These are phyloP conservation scores for Sistotremastrum niveocremeum DNA, from an alignment of 768 basidiomycete genomes.

Conservation along the genomic window DNA sequence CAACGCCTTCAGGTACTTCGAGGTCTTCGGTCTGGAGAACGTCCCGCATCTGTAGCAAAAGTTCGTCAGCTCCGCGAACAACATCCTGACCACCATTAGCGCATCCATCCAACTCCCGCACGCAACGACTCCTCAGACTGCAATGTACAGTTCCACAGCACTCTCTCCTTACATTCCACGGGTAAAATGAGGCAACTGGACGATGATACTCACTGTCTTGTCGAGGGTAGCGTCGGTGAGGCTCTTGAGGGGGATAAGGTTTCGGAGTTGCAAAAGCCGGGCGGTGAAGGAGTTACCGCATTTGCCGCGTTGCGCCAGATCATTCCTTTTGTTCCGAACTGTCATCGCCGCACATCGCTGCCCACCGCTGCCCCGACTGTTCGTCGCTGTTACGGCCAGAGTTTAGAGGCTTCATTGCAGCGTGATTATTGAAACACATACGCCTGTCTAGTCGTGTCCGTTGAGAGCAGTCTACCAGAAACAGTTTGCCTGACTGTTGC, in stretches of 20 bases:
- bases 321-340: no score
- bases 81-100: background rate
- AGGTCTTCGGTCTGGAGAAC: constrained; percentile 89
- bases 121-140: background rate
- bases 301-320: no score
- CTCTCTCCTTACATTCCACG: background rate
- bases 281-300: background rate
- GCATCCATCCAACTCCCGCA: constrained; percentile 1
- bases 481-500: no score
- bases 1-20: constrained; percentile 74
- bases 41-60: constrained; percentile 65
- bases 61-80: background rate
- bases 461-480: no score
- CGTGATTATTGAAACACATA: no score
- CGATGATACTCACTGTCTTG: constrained; percentile 2
- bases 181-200: background rate
- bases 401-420: no score
- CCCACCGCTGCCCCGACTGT: no score
- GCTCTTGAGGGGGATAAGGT: constrained; percentile 1
- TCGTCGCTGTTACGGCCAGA: no score
- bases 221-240: no score
- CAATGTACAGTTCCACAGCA: background rate
- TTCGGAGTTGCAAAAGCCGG: background rate
- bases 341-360: no score
- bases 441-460: no score